phyloP scores from a whole-genome alignment of 2,329 filamentous ascomycete species.

The Beauveria scarabaeidicola region DNA sequence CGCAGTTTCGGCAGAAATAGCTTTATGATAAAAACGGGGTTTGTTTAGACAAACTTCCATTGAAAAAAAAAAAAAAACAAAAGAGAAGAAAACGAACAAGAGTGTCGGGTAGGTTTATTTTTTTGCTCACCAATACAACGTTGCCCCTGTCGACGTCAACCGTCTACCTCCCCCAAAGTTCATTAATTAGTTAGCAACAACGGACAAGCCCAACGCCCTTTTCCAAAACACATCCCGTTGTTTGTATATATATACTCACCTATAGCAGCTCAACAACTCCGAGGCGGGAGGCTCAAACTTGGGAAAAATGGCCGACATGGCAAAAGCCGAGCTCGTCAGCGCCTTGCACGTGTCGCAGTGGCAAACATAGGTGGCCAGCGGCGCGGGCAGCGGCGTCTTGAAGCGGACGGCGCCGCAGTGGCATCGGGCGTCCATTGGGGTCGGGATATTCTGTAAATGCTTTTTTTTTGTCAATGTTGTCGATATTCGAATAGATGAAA shows the following conservation, averaged over 20 bases:
- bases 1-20: slow-evolving; percentile 60
- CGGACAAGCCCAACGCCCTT: neutral
- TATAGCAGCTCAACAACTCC: slow-evolving; percentile 44
- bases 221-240: too few species aligned
- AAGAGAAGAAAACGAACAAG: too few species aligned
- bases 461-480: neutral
- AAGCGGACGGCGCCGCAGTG: slow-evolving; percentile 58
- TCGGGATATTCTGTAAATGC: too few species aligned
- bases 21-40: slow-evolving; percentile 17
- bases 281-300: slow-evolving; percentile 48
- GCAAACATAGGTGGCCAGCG: slow-evolving; percentile 61
- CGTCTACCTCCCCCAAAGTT: slow-evolving; percentile 32
- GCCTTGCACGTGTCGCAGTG: slow-evolving; percentile 60
- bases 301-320: slow-evolving; percentile 62
- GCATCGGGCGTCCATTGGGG: slow-evolving; percentile 52
- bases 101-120: neutral
- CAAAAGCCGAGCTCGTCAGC: slow-evolving; percentile 59
- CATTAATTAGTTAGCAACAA: neutral
- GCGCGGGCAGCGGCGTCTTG: slow-evolving; percentile 50
- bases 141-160: slow-evolving; percentile 46
- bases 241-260: slow-evolving; percentile 29
- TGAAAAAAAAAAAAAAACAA: neutral
- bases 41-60: neutral
- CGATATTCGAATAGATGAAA: too few species aligned
- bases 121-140: slow-evolving; percentile 44